Evolutionary conservation across 2,329 filamentous ascomycete genomes (phyloP).

Genomic region (Tolypocladium pustulatum): DNA sequence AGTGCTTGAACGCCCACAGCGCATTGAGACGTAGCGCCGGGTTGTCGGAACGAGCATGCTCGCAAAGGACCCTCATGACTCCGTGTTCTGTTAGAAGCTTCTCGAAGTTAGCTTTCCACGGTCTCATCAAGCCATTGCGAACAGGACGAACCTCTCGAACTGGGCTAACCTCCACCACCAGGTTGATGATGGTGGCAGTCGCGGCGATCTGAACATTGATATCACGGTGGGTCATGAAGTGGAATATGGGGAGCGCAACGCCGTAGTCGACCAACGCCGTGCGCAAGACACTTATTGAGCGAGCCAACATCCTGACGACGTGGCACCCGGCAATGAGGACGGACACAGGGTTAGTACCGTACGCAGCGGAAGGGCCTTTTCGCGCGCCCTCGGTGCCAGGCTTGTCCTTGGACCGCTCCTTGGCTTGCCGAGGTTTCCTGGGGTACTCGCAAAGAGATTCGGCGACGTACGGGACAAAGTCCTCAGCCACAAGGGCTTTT

Average conservation of each 20-base stretch:
- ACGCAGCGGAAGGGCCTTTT: slow-evolving; percentile 30
- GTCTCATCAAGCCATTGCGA: not conserved
- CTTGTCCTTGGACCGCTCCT: slow-evolving; percentile 30
- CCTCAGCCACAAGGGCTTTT: slow-evolving; percentile 71
- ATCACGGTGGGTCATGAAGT: slow-evolving; percentile 63
- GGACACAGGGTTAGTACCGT: slow-evolving; percentile 62
- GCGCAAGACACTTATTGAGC: slow-evolving; percentile 73
- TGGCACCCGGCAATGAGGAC: slow-evolving; percentile 82
- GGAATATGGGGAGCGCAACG: slow-evolving; percentile 66
- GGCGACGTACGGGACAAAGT: slow-evolving; percentile 71
- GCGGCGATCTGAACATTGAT: slow-evolving; percentile 77
- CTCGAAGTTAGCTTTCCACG: slow-evolving; percentile 10
- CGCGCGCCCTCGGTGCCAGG: slow-evolving; percentile 19
- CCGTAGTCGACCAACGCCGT: slow-evolving; percentile 82
- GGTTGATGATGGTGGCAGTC: slow-evolving; percentile 73
- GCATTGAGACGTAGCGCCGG: slow-evolving; percentile 74
- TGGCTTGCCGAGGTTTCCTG: slow-evolving; percentile 34
- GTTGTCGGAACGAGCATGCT: slow-evolving; percentile 73
- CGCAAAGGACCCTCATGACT: slow-evolving; percentile 66
- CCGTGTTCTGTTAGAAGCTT: slow-evolving; percentile 64
- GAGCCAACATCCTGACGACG: slow-evolving; percentile 67
- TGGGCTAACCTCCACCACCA: slow-evolving; percentile 81
- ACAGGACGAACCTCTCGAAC: slow-evolving; percentile 60
- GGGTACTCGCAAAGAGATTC: slow-evolving; percentile 59
- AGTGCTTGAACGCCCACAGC: slow-evolving; percentile 87